phyloP scores from a whole-genome alignment of 345 rosid species.

The Raphanus sativus region DNA sequence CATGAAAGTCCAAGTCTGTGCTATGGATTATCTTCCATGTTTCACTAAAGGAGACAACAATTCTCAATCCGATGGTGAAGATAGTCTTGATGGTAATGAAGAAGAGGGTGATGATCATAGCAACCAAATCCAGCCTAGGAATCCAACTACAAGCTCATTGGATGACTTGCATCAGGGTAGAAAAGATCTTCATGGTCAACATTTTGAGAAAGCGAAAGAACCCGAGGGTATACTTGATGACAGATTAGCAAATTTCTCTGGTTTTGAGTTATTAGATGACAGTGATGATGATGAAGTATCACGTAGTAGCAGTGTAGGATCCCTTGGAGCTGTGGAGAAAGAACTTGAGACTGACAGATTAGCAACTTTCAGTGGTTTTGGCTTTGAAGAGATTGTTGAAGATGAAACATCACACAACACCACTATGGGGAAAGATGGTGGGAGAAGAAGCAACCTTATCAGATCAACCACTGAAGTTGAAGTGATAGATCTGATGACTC shows the following conservation, averaged over 20 bases:
- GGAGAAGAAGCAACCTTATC: slow-evolving; percentile 19
- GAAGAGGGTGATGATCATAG: slow-evolving; percentile 27
- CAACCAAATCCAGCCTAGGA: slow-evolving; percentile 29
- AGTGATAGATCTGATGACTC: slow-evolving; percentile 72
- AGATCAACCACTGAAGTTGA: slow-evolving; percentile 43
- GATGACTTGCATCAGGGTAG: slow-evolving; percentile 7
- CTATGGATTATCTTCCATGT: slow-evolving; percentile 76
- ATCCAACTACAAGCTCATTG: background rate
- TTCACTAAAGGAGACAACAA: slow-evolving; percentile 36
- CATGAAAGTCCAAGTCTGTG: slow-evolving; percentile 62
- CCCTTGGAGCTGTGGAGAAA: background rate
- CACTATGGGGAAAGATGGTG: slow-evolving; percentile 28
- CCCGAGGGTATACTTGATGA: slow-evolving; percentile 4
- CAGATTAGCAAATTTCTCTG: slow-evolving; percentile 26
- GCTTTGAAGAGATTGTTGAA: slow-evolving; percentile 15
- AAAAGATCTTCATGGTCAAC: slow-evolving; percentile 1
- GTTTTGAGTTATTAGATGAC: slow-evolving; percentile 30
- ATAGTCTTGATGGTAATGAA: slow-evolving; percentile 36
- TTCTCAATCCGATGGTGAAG: slow-evolving; percentile 36
- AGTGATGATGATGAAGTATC: slow-evolving; percentile 16
- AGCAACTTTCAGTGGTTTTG: slow-evolving; percentile 28
- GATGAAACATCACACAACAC: slow-evolving; percentile 6
- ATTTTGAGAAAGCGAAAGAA: slow-evolving; percentile 12
- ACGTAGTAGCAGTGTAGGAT: background rate
- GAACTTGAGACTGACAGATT: slow-evolving; percentile 16